Evolutionary conservation across 192 early-diverging fungal genomes (phyloP).

Genomic region (Nowakowskiella sp.): DNA sequence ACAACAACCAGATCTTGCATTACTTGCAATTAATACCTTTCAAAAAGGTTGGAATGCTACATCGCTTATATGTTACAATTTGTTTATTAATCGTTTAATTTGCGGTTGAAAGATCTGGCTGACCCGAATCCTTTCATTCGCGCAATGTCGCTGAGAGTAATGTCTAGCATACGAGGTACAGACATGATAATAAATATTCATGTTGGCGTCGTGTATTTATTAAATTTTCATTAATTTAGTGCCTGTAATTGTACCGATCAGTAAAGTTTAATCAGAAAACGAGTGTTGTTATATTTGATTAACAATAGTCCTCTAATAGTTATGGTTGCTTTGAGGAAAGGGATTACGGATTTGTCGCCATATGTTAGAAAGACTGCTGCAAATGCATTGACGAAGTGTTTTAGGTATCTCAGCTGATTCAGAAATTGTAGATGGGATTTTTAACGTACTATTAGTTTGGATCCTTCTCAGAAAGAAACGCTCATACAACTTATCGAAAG

Average conservation of each 20-base stretch:
- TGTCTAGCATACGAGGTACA: slow-evolving; percentile 78
- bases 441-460: slow-evolving; percentile 48
- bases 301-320: slow-evolving; percentile 32
- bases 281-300: slow-evolving; percentile 2
- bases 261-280: slow-evolving; percentile 10
- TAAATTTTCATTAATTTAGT: slow-evolving; percentile 35
- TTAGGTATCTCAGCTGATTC: slow-evolving; percentile 39
- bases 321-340: slow-evolving; percentile 82
- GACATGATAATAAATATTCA: slow-evolving; percentile 5
- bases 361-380: slow-evolving; percentile 92
- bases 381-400: slow-evolving; percentile 81
- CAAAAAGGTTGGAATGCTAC: slow-evolving; percentile 55
- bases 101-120: slow-evolving; percentile 72
- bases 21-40: slow-evolving; percentile 95
- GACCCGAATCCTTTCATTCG: slow-evolving; percentile 90
- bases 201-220: slow-evolving; percentile 1
- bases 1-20: slow-evolving; percentile 89
- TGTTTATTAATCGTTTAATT: slow-evolving; percentile 1
- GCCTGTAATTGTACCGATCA: slow-evolving; percentile 80
- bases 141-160: slow-evolving; percentile 89
- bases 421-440: not conserved
- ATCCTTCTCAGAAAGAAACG: slow-evolving; percentile 63
- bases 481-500: slow-evolving; percentile 67
- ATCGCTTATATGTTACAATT: slow-evolving; percentile 8
- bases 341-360: slow-evolving; percentile 74